Evolutionary conservation across 176 grass and related monocot genomes (phyloP), one percentile per base, ranked within the genome.

Genomic region (Melocanna baccifera): DNA sequence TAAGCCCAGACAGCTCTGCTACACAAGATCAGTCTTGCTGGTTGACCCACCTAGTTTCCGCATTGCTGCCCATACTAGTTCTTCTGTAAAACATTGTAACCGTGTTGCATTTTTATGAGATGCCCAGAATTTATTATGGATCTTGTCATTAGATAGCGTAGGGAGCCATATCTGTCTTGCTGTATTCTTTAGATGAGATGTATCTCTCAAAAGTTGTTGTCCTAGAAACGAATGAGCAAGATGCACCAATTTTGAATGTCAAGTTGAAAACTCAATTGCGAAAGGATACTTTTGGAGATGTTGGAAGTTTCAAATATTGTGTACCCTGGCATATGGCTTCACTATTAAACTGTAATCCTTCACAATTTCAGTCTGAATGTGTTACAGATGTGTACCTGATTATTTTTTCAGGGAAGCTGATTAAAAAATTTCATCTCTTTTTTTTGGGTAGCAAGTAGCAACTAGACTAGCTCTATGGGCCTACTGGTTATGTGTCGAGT

Each of bases 51-150:
- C 48, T 87, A 25, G 45, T 59, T 22, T 36, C 59, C 1, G 43
- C 92, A 72, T 46, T 84, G 61, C 48, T 92, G 66, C 12, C 69
- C 12, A 66, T 90, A 91, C 47, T 96, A 69, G 64, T 92, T 81
- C 79, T 89, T 84, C 63, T 89, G 86, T 94, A 86, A 91, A 91
- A 84, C 74, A 56, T 51, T 85, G 74, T 75, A 75, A 81, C 75
- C 19, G 43, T 67, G 64, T 37, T 73, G 69, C 82, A 90, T 82
- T 93, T 92, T 91, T 76, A 72, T 65, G 77, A 87, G 86, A 84
- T 75, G 16, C 62, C 26, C 51, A 25, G 29, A 78, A 89, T 78
- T 90, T 87, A 28, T 32, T 34, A 79, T 86, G 55, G 79, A 75
- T 91, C 80, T 83, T 74, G 68, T 84, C 51, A 63, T 83, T 69